Evolutionary conservation across 2,329 filamentous ascomycete genomes (phyloP).

Genomic region (Fusarium clavum): DNA sequence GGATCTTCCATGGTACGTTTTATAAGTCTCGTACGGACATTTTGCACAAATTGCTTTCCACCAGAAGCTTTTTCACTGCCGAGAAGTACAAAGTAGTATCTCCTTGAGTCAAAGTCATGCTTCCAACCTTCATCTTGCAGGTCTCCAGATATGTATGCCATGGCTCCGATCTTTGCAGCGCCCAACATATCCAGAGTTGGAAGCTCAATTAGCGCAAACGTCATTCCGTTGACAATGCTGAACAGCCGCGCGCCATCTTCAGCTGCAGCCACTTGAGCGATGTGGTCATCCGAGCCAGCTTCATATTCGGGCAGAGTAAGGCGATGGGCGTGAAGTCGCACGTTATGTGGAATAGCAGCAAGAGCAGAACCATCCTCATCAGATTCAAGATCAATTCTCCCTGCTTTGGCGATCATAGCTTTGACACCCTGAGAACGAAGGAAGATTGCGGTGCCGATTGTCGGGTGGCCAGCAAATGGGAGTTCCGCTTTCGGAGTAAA

Average conservation of each 20-base stretch:
- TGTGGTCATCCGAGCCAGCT: conserved; percentile 32
- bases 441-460: conserved; percentile 65
- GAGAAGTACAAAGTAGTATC: conserved; percentile 69
- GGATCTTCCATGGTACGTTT: conserved; percentile 64
- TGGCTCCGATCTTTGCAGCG: conserved; percentile 49
- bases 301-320: conserved; percentile 46
- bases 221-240: conserved; percentile 78
- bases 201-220: conserved; percentile 73
- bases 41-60: conserved; percentile 39
- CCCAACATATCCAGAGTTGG: conserved; percentile 69
- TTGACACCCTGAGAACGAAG: conserved; percentile 54
- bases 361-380: conserved; percentile 58
- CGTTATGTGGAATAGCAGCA: conserved; percentile 73
- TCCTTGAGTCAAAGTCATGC: conserved; percentile 59
- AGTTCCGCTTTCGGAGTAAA: conserved; percentile 67
- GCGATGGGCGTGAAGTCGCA: conserved; percentile 66
- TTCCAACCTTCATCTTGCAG: conserved; percentile 66
- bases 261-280: conserved; percentile 43
- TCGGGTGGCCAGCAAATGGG: conserved; percentile 71
- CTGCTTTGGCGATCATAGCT: conserved; percentile 65
- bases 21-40: conserved; percentile 70
- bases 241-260: conserved; percentile 60
- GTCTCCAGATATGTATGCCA: conserved; percentile 48
- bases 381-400: conserved; percentile 60
- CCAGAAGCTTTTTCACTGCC: conserved; percentile 36